Base-by-base conservation (phyloP, 2,329 filamentous ascomycete species). In the Aspergillus latus region DNA sequence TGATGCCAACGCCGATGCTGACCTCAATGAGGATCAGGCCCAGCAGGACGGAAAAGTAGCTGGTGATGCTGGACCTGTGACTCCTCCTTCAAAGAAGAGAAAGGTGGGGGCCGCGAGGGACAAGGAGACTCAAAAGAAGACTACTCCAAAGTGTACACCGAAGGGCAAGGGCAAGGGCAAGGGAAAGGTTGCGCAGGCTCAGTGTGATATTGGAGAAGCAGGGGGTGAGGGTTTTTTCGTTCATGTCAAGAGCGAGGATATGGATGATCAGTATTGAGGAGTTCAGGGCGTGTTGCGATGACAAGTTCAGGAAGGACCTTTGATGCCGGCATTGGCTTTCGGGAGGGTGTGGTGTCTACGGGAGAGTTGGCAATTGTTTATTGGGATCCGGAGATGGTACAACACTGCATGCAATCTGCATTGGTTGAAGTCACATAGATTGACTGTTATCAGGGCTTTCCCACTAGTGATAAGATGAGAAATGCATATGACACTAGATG, bases 81-180 rank as follows among this genome's bases (percentile, higher is more conserved):
- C 46, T 21, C 34, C 30, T 10, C 46, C 48, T 40, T n/a, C n/a
- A 9, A 49, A 45, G 47, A 55, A 49, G 53, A 50, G 39, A 13
- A 49, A 45, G 46, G 28, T 16, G 7, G 37, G 13, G n/a, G 26
- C 32, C 36, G 9, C 37, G 28, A 49, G 16, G 36, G 49, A 32
- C n/a, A 21, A 42, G 39, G 10, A 29, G 11, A 45, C 28, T 11
- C 15, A 34, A 4, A 5, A 26, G 34, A 30, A 39, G 32, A 6
- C n/a, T 16, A 29, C n/a, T 2, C 16, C n/a, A 37, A 48, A 36
- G 4, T 1, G 10, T 30, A 46, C 43, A 8, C 15, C 29, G 2
- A 48, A 48, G 29, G 9, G 13, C 15, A 48, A 48, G 45, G 45
- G n/a, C 29, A 52, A 44, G 11, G 11, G 6, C 8, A 39, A 49